Percentiles rank a stretch among this genome's conserved stretches.
phyloP scores from a whole-genome alignment of 176 grass and related monocot species.

The Oryza australiensis region DNA sequence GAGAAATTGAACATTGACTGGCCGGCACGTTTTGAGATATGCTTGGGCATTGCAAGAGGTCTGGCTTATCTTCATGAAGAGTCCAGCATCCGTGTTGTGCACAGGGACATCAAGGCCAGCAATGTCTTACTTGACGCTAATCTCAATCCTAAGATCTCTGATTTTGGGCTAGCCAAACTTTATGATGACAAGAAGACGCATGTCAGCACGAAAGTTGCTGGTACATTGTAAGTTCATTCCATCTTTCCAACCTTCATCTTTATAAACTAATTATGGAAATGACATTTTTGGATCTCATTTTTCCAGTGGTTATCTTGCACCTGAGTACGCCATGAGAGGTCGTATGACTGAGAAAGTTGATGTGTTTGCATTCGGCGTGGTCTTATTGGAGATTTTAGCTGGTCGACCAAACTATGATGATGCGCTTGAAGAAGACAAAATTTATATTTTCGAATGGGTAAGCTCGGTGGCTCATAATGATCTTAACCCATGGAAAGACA shows the following conservation, averaged over 20 bases:
- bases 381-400: conserved; percentile 59
- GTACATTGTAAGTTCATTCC: conserved; percentile 75
- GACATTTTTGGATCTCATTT: neutral
- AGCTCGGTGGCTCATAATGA: conserved; percentile 23
- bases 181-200: conserved; percentile 85
- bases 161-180: conserved; percentile 91
- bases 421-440: conserved; percentile 37
- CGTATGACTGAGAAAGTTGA: conserved; percentile 90
- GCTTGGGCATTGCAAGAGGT: conserved; percentile 71
- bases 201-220: conserved; percentile 84
- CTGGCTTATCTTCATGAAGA: conserved; percentile 84
- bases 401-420: conserved; percentile 66
- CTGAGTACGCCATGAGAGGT: conserved; percentile 93
- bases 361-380: conserved; percentile 77
- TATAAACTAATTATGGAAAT: neutral
- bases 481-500: neutral
- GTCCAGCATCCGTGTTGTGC: conserved; percentile 74
- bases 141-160: conserved; percentile 86
- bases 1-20: conserved; percentile 53
- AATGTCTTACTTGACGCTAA: conserved; percentile 74
- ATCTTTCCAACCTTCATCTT: neutral
- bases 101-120: conserved; percentile 88
- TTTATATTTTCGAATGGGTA: conserved; percentile 95
- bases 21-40: conserved; percentile 77
- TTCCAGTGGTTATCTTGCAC: conserved; percentile 80